Percentiles rank a stretch among this genome's conserved stretches.
Evolutionary conservation across 2,329 filamentous ascomycete species (phyloP).

Genomic region (Fusarium albidum): DNA sequence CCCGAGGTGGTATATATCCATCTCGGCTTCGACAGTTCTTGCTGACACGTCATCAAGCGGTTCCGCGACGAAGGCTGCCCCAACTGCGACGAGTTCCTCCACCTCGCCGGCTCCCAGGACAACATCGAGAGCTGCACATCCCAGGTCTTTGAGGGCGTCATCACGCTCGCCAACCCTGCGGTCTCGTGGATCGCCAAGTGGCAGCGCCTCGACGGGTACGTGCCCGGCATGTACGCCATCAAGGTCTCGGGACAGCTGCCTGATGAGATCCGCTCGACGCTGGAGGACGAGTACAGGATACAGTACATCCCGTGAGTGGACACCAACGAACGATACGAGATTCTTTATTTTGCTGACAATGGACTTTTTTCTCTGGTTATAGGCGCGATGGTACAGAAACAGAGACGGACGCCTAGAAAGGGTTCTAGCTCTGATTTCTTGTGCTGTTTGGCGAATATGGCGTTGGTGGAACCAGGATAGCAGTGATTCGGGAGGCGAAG

Average conservation of each 20-base stretch:
- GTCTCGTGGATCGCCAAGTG: constrained; percentile 96
- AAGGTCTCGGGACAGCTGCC: constrained; percentile 88
- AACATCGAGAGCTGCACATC: constrained; percentile 92
- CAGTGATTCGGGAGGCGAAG: constrained; percentile 22
- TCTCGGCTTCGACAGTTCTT: not conserved
- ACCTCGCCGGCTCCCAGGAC: constrained; percentile 80
- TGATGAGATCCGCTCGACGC: constrained; percentile 67
- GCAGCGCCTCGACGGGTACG: constrained; percentile 90
- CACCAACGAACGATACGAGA: not conserved
- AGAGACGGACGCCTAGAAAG: constrained; percentile 54
- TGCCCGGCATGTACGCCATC: constrained; percentile 89
- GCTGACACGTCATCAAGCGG: constrained; percentile 60
- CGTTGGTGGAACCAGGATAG: constrained; percentile 39
- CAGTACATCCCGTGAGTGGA: constrained; percentile 68
- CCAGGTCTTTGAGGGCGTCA: constrained; percentile 92
- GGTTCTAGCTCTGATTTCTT: constrained; percentile 17
- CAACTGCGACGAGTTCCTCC: constrained; percentile 94
- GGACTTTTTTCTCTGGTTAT: constrained; percentile 3
- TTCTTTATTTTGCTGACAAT: constrained; percentile 13
- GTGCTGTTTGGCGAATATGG: constrained; percentile 43
- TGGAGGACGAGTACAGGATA: constrained; percentile 71
- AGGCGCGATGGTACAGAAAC: constrained; percentile 66
- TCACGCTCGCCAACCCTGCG: constrained; percentile 82
- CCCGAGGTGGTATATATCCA: no score
- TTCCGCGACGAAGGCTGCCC: constrained; percentile 91